Base-by-base conservation (phyloP, 441 rosid species). In the Raphanus hybrid region DNA sequence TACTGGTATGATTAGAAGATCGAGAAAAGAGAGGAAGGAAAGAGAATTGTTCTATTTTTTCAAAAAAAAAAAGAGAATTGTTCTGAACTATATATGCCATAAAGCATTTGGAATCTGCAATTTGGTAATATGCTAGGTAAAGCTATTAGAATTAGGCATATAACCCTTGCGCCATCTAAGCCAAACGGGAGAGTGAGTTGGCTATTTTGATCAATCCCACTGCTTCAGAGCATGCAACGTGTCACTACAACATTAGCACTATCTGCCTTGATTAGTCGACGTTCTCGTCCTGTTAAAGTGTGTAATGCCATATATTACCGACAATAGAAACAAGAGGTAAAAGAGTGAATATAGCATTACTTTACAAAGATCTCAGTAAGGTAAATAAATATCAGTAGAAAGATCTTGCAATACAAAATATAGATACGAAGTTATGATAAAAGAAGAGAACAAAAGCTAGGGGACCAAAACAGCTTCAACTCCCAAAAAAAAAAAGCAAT, bases 391-490 rank as follows among this genome's bases (percentile, higher is more conserved):
- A 16, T 16, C 18, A 16, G 18, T 16, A 16, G 18, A 16, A 16
- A 16, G 18, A 16, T 16, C 18, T 16, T 16, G 18, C 18, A 16
- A 16, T 16, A 16, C 18, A 16, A 16, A 16, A 8, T 55, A 12
- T 41, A 70, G 71, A 64, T 64, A 76, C 12, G 60, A 14, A 39
- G 48, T 76, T 70, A 76, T 55, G 66, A 64, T 76, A 27, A 76
- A 76, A 69, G 79, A 55, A 55, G 7, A 69, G 55, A 60, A 50
- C 55, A 50, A 6, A 5, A 54, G 20, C 9, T 15, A 54, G 59
- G 79, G 70, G 79, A 76, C 80, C 80, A 70, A 37, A 52, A 67
- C 74, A 75, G 64, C 43, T 75, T 69, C 26, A 32, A 7, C 61
- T 9, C 54, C 34, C 16, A 4, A 54, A 65, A 37, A 14, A 67